Percentiles rank a stretch among this genome's conserved stretches.
phyloP scores from a whole-genome alignment of 352 stramenopile species.

The Globisporangium acanthophoron region DNA sequence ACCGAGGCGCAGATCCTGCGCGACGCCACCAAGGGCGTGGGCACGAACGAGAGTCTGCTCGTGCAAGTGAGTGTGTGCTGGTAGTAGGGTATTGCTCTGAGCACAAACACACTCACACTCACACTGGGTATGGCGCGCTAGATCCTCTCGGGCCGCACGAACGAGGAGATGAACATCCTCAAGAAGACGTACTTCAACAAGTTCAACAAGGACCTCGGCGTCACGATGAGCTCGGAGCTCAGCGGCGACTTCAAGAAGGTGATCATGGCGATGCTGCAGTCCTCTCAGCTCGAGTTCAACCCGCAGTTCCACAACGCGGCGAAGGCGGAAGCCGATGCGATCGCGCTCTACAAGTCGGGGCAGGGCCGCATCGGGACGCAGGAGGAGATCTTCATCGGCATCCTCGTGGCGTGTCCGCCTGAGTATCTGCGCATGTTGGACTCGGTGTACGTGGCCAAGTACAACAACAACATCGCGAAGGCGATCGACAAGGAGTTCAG shows the following conservation, averaged over 20 bases:
- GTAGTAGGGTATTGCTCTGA: not conserved
- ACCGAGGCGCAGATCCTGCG: conserved; percentile 63
- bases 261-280: conserved; percentile 65
- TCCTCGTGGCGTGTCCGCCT: conserved; percentile 45
- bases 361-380: conserved; percentile 71
- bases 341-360: conserved; percentile 69
- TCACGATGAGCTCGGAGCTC: conserved; percentile 60
- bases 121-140: conserved; percentile 6
- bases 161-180: conserved; percentile 77
- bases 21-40: conserved; percentile 66
- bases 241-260: conserved; percentile 74
- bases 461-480: conserved; percentile 75
- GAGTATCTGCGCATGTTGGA: conserved; percentile 68
- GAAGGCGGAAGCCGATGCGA: conserved; percentile 59
- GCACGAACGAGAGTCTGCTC: conserved; percentile 66
- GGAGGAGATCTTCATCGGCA: conserved; percentile 64
- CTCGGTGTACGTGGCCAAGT: conserved; percentile 67
- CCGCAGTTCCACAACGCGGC: conserved; percentile 52
- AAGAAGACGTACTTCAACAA: conserved; percentile 75
- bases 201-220: conserved; percentile 60
- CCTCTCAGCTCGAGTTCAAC: conserved; percentile 44
- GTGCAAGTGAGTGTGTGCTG: conserved; percentile 20
- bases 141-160: conserved; percentile 63
- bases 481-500: conserved; percentile 82
- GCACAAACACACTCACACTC: not conserved